Conservation (phyloP, 345 rosid genomes). For the Ricinus communis region DNA sequence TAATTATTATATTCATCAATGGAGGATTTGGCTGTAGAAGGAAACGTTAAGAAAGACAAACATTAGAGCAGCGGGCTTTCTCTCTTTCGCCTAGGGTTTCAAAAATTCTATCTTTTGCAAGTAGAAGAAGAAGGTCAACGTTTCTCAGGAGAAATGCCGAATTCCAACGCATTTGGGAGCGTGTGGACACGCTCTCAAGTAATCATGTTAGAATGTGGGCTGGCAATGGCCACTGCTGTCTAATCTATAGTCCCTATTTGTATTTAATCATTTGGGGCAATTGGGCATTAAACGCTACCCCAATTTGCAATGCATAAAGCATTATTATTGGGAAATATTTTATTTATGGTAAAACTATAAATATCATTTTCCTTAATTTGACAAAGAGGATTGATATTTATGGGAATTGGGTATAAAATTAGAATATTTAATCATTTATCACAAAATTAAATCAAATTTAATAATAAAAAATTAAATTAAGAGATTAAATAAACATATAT, state of each 20-base stretch:
- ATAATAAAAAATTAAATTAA: too few relatives aligned
- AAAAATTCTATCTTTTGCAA: not conserved
- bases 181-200: not conserved
- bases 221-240: too few relatives aligned
- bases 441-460: too few relatives aligned
- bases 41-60: slow-evolving; percentile 4
- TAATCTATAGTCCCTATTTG: too few relatives aligned
- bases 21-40: not conserved
- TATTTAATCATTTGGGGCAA: not conserved
- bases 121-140: slow-evolving; percentile 19
- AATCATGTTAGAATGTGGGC: too few relatives aligned
- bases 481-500: not conserved
- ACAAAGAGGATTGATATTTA: too few relatives aligned
- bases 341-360: too few relatives aligned
- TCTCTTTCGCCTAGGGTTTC: slow-evolving; percentile 13
- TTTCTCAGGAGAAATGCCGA: not conserved
- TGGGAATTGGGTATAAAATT: too few relatives aligned
- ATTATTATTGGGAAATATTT: not conserved
- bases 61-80: too few relatives aligned
- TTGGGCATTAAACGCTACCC: not conserved
- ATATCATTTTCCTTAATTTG: too few relatives aligned
- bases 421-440: not conserved
- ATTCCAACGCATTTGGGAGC: not conserved
- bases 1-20: not conserved
- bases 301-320: not conserved